Base-by-base conservation (phyloP, 495 filamentous ascomycete species). In the Parathielavia hyrcaniae region DNA sequence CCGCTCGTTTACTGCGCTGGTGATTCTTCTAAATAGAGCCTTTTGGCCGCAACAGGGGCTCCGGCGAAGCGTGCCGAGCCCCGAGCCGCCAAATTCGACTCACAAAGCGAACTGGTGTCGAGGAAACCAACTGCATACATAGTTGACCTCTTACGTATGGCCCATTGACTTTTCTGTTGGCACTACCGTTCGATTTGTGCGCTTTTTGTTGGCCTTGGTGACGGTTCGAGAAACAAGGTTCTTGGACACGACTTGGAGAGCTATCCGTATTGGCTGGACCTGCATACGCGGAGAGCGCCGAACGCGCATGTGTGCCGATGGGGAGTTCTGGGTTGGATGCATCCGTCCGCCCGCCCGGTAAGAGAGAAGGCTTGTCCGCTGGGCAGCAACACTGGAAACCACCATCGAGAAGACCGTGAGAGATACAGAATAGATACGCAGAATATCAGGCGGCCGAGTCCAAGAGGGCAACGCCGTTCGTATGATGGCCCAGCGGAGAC, bases 251-350 rank as follows among this genome's bases (percentile, higher is more conserved):
- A 5, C 8, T 39, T 51, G 38, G 23, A 32, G 32, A 43, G 7
- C 38, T 39, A 39, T 17, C 38, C 50, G 22, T 23, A n/a, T 19
- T 32, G 19, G 3, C 7, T n/a, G 52, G 52, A 54, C 52, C 52
- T 54, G 52, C 40, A 54, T 45, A 22, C 11, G 51, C 51, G 52
- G 8, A 54, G 13, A 20, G 23, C 47, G 47, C 38, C 38, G 13
- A 32, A 53, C 2, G 19, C 10, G 36, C 38, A 40, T 11, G 20
- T 3, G 10, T 14, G 2, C 34, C 19, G 14, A 34, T 10, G 13
- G 47, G 12, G 17, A 22, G 6, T n/a, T n/a, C 11, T 2, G 7
- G 23, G 23, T 44, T 26, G 26, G 40, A 45, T 22, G 16, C 39
- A 19, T 30, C 40, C 52, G 26, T 30, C 40, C 52, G 26, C 30